Percentiles rank a stretch among this genome's conserved stretches.
These are phyloP conservation scores for Trametes maxima DNA, from an alignment of 768 basidiomycete species.

Conservation along the genomic window DNA sequence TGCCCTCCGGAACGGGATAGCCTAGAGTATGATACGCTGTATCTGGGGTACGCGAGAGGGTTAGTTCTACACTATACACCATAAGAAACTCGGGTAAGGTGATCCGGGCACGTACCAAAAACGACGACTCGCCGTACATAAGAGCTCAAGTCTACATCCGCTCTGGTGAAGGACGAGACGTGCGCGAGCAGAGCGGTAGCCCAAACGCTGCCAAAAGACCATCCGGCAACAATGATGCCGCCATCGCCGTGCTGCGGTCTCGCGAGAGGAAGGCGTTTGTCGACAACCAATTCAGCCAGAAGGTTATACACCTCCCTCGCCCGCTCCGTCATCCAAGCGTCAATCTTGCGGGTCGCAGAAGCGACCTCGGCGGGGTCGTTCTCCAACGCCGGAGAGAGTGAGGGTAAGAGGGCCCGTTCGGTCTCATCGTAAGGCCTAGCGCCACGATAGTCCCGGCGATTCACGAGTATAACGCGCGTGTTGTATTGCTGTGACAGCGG, in stretches of 20 bases:
- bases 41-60: not conserved
- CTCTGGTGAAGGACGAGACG: not conserved
- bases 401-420: slow-evolving; percentile 16
- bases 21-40: not conserved
- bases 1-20: not conserved
- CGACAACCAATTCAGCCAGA: slow-evolving; percentile 36
- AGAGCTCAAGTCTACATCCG: not conserved
- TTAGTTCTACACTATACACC: not conserved
- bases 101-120: slow-evolving; percentile 3
- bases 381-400: not conserved
- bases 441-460: slow-evolving; percentile 31
- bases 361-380: slow-evolving; percentile 8
- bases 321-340: slow-evolving; percentile 30
- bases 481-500: slow-evolving; percentile 23
- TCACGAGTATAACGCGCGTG: slow-evolving; percentile 28
- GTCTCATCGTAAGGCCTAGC: slow-evolving; percentile 21
- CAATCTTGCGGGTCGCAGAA: slow-evolving; percentile 18
- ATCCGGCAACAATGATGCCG: slow-evolving; percentile 19
- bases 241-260: not conserved
- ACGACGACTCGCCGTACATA: slow-evolving; percentile 19
- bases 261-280: slow-evolving; percentile 31
- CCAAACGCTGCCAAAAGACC: slow-evolving; percentile 19
- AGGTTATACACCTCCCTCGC: slow-evolving; percentile 40
- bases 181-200: slow-evolving; percentile 13
- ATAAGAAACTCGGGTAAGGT: no score